Conservation (phyloP, 257 asterid species). For the Solanum rostratum region DNA sequence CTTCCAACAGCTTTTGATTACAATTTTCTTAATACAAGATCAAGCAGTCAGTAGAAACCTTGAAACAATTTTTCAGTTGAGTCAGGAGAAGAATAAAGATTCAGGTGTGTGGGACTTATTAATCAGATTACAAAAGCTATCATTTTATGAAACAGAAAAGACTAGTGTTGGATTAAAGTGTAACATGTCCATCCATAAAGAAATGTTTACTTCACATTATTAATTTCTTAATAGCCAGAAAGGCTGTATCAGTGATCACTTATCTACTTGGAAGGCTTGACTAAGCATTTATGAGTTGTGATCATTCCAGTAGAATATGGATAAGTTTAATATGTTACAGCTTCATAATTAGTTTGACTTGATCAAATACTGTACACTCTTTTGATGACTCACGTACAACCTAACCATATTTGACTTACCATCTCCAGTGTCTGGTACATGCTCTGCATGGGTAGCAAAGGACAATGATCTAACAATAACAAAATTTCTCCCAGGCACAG, state of each 20-base stretch:
- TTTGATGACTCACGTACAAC: background rate
- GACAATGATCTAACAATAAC: constrained; percentile 72
- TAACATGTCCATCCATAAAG: background rate
- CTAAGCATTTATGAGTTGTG: background rate
- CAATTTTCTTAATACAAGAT: background rate
- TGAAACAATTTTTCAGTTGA: background rate
- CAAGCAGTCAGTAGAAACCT: background rate
- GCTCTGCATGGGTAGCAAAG: constrained; percentile 42
- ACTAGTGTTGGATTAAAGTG: background rate
- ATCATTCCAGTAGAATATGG: background rate
- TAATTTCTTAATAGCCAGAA: background rate
- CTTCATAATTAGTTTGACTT: background rate
- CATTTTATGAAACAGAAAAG: background rate
- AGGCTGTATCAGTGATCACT: background rate
- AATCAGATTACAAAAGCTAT: background rate
- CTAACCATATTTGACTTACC: constrained; percentile 39
- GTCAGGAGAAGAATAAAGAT: background rate
- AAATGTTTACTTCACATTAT: background rate
- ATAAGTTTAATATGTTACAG: background rate
- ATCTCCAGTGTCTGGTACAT: constrained; percentile 30
- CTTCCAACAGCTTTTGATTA: background rate
- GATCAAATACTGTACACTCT: background rate
- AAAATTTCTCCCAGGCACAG: constrained; percentile 59
- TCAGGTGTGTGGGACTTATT: background rate
- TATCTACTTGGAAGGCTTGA: background rate